These are phyloP conservation scores for Rhododendron ferrugineum DNA, from an alignment of 148 eudicot species.

Conservation along the genomic window DNA sequence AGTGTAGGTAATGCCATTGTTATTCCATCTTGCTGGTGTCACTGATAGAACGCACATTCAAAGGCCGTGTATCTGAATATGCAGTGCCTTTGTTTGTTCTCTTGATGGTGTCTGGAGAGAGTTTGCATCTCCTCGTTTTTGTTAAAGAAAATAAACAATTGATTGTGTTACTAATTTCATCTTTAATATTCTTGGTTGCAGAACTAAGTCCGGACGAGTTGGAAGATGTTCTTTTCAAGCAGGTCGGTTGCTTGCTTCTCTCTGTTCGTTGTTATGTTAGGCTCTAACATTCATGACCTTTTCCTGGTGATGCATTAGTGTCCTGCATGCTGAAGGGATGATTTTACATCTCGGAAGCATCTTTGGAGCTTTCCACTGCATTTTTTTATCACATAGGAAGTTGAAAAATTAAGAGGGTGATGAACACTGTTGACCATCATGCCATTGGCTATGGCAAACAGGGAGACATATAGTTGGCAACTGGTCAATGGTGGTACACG, in stretches of 20 bases:
- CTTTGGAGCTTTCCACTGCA: background rate
- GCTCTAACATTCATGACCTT: background rate
- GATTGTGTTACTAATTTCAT: slow-evolving; percentile 3
- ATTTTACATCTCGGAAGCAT: background rate
- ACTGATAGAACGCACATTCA: background rate
- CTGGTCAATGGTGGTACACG: background rate
- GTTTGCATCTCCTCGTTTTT: background rate
- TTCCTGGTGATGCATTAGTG: background rate
- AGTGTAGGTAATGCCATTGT: background rate
- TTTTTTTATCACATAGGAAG: background rate
- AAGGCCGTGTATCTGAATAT: background rate
- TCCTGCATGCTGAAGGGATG: background rate
- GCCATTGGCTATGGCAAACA: background rate
- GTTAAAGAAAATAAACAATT: slow-evolving; percentile 5
- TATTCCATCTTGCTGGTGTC: background rate
- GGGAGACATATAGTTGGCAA: background rate
- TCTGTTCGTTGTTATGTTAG: background rate
- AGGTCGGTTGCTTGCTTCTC: slow-evolving; percentile 40
- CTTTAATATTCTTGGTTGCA: slow-evolving; percentile 30
- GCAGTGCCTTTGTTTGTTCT: background rate
- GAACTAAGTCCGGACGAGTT: slow-evolving; percentile 78
- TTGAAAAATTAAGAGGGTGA: background rate
- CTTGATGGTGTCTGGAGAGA: background rate
- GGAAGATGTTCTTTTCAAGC: slow-evolving; percentile 89
- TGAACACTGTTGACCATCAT: background rate